Base-by-base conservation (phyloP, 768 basidiomycete genomes). In the Dendrothele bispora region DNA sequence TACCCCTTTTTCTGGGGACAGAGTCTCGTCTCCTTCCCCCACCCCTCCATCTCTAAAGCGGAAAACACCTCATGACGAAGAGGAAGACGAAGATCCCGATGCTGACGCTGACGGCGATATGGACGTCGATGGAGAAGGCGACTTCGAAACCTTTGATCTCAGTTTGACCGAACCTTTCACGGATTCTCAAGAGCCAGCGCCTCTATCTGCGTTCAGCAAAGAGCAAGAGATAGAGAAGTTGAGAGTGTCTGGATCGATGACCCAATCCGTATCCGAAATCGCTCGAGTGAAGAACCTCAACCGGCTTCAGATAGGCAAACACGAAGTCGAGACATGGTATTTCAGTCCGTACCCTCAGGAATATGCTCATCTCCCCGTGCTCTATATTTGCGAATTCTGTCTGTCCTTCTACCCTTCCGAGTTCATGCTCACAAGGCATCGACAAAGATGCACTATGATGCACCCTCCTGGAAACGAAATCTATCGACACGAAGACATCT, bases 241-340 rank as follows among this genome's bases (percentile, higher is more conserved):
- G 14, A 88, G 97, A 18, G 95, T 94, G 15, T 92, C 92, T 10
- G 97, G 97, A 10, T 98, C 94, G 25, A 98, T 99, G 95, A 98
- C 97, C 4, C 97, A 99, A 68, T 92, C 91, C 39, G 91, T 98
- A 51, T 95, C 93, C 42, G 97, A 99, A 72, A 88, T 99, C 58
- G 89, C 95, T 15, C 86, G 97, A 43, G 97, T 99, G 60, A 98
- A 98, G 76, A 99, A 99, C 65, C 78, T 99, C 56, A 97, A 98
- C 66, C 85, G 90, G 49, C 79, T 99, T 24, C 93, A 95, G 65
- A 98, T 99, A 52, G 97, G 97, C 48, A 84, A 82, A 64, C 87
- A 97, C 72, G 92, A 97, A 70, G 91, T 99, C 56, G 97, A 99
- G 58, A 88, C 97, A n/a, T 99, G 97, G 97, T 99, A 99, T 69